Evolutionary conservation across 2,329 filamentous ascomycete genomes (phyloP), one percentile per base, ranked within the genome.

Genomic region (Ophiosphaerella narmari): DNA sequence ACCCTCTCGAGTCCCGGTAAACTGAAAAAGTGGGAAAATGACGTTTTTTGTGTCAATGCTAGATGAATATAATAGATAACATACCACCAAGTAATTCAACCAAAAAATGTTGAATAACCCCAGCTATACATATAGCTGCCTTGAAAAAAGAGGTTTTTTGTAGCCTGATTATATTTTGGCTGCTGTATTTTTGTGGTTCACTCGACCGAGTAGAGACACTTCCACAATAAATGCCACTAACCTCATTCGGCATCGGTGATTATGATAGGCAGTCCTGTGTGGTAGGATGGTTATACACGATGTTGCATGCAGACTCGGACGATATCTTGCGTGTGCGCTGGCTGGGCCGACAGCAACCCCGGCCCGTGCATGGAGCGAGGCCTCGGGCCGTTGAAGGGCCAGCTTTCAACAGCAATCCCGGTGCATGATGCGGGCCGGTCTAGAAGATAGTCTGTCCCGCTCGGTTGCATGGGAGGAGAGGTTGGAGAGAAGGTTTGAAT

Each of bases 371-470:
- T 26, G 24, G 26, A 39, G 32, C 33, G 31, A 50, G 54, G 51
- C 56, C 31, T 57, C 56, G 56, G 54, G 41, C 56, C 56, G 56
- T 55, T 55, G 51, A 51, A 48, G 39, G 36, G n/a, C 6, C 13
- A 16, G 9, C 12, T 24, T 39, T 24, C 8, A 16, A n/a, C 7
- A 4, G 34, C 34, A 36, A 16, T 14, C 34, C 4, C 6, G 11
- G 16, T 24, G 16, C 16, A 39, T 24, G n/a, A 18, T n/a, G 34
- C 34, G 34, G 34, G 13, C 34, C 34, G 34, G 34, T 9, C 34
- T 36, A 16, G 16, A 39, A 39, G 37, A 14, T 11, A 7, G 13
- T 18, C 39, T 11, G 6, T 7, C n/a, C 16, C 16, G 13, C 12
- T 38, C 51, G 43, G 51, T 32, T 54, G 43, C 40, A 43, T 38